Conservation (phyloP, 352 stramenopile species). For the Plasmopara halstedii region DNA sequence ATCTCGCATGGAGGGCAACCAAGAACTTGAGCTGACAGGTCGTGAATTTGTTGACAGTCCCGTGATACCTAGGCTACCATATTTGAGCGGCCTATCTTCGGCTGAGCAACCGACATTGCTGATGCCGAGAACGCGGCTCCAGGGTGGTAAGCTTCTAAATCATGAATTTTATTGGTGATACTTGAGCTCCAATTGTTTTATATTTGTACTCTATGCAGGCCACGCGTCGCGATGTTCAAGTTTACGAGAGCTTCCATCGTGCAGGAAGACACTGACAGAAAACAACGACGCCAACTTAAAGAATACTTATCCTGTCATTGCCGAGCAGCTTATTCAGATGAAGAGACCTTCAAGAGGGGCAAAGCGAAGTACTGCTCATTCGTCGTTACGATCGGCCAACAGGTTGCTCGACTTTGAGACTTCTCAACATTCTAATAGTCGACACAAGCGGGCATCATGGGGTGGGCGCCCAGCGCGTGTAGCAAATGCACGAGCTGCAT, state of each 20-base stretch:
- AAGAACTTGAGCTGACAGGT: conserved; percentile 58
- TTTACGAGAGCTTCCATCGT: conserved; percentile 24
- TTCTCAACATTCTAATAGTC: conserved; percentile 2
- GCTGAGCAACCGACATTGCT: conserved; percentile 6
- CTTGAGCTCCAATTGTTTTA: conserved; percentile 2
- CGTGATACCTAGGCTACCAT: conserved; percentile 19
- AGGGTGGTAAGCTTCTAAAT: conserved; percentile 5
- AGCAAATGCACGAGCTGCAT: background rate
- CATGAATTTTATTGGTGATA: background rate
- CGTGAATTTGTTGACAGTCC: conserved; percentile 60
- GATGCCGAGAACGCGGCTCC: conserved; percentile 6
- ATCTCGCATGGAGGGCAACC: conserved; percentile 30
- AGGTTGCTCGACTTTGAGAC: conserved; percentile 24
- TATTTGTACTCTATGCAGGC: conserved; percentile 2
- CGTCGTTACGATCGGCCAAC: conserved; percentile 13
- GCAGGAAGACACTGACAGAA: conserved; percentile 5
- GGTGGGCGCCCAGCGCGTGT: conserved; percentile 9
- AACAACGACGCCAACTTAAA: too few species aligned
- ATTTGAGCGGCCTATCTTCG: conserved; percentile 13
- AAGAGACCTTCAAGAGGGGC: conserved; percentile 7
- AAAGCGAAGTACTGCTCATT: conserved; percentile 5
- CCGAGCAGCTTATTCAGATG: conserved; percentile 5
- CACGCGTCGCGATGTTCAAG: conserved; percentile 19
- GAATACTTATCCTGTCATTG: conserved; percentile 10
- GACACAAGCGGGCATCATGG: conserved; percentile 34